A percentile compares a stretch with the other conserved stretches of the same genome.
These are phyloP conservation scores for Trichoderma koningiopsis DNA, from an alignment of 2,329 filamentous ascomycete species.

Conservation along the genomic window DNA sequence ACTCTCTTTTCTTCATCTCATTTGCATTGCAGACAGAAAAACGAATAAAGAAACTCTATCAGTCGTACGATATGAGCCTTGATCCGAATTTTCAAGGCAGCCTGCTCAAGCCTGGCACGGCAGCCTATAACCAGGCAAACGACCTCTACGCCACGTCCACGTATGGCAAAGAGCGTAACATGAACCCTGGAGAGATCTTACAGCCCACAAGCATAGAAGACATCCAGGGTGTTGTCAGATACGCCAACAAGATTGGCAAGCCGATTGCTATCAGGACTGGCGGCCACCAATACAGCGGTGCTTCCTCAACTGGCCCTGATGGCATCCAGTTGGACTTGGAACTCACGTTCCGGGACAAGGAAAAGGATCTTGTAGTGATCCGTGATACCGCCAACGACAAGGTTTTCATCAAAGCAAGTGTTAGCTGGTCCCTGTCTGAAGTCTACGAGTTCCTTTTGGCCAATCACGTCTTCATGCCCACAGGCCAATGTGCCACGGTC, in stretches of 20 bases:
- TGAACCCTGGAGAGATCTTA: constrained; percentile 10
- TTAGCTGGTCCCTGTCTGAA: neutral
- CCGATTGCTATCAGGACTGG: constrained; percentile 7
- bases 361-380: neutral
- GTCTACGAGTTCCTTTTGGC: constrained; percentile 1
- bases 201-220: constrained; percentile 6
- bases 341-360: neutral
- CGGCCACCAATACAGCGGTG: constrained; percentile 7
- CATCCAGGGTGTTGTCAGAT: constrained; percentile 7
- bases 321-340: constrained; percentile 13
- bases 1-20: neutral
- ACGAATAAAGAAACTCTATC: neutral
- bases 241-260: constrained; percentile 8
- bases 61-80: neutral
- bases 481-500: constrained; percentile 2
- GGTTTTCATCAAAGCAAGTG: constrained; percentile 9
- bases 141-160: constrained; percentile 6
- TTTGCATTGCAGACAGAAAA: neutral
- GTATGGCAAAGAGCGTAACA: constrained; percentile 7
- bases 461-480: constrained; percentile 5
- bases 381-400: constrained; percentile 2
- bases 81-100: neutral
- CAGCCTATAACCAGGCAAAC: constrained; percentile 8
- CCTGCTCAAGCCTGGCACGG: constrained; percentile 3
- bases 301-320: constrained; percentile 2